These are phyloP conservation scores for Wickerhamiella galacta DNA, from an alignment of 805 yeast genomes.

Conservation along the genomic window DNA sequence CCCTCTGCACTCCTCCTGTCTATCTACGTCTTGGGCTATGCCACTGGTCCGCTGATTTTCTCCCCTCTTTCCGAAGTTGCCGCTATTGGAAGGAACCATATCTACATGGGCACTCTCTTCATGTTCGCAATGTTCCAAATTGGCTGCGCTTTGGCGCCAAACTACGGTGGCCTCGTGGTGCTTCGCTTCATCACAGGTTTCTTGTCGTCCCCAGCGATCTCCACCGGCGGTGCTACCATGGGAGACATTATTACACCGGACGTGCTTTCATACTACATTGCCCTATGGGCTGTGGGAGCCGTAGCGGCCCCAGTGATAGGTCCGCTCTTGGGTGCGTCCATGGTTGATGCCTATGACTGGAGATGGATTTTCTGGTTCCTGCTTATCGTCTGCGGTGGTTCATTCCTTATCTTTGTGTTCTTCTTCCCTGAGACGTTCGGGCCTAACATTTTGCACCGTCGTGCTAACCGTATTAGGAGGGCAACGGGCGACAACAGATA, in stretches of 20 bases:
- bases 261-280: slow-evolving; percentile 30
- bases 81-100: slow-evolving; percentile 32
- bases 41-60: slow-evolving; percentile 38
- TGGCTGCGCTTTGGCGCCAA: slow-evolving; percentile 35
- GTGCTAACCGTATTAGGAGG: slow-evolving; percentile 32
- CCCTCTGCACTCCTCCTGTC: slow-evolving; percentile 37
- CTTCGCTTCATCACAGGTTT: slow-evolving; percentile 39
- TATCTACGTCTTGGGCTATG: slow-evolving; percentile 43
- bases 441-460: slow-evolving; percentile 30
- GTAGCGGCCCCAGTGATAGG: slow-evolving; percentile 40
- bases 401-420: slow-evolving; percentile 23
- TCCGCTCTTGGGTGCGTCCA: slow-evolving; percentile 39
- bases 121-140: slow-evolving; percentile 36
- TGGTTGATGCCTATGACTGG: slow-evolving; percentile 32
- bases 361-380: slow-evolving; percentile 40
- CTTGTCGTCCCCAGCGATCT: slow-evolving; percentile 38
- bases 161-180: slow-evolving; percentile 34
- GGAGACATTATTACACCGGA: slow-evolving; percentile 32
- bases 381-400: slow-evolving; percentile 25
- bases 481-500: slow-evolving; percentile 20
- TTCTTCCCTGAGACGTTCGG: slow-evolving; percentile 35
- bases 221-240: slow-evolving; percentile 43
- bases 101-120: slow-evolving; percentile 31
- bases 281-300: slow-evolving; percentile 37
- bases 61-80: slow-evolving; percentile 38